Conservation (phyloP, 2,329 filamentous ascomycete genomes). For the Paramyrothecium roridum region DNA sequence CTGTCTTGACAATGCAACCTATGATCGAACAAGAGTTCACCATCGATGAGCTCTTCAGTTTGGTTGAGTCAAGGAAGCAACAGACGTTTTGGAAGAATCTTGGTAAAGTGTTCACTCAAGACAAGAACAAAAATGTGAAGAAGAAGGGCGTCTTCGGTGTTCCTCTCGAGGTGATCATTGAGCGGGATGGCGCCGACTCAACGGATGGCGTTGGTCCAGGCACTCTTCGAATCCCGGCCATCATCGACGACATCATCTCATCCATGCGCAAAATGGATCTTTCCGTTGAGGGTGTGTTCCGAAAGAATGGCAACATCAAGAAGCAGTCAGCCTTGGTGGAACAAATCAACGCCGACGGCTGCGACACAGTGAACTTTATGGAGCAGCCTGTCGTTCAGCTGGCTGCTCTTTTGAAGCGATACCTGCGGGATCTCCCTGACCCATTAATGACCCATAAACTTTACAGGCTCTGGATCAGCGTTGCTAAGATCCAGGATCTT, state of each 20-base stretch:
- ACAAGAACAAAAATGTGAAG: conserved; percentile 72
- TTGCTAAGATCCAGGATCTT: conserved; percentile 81
- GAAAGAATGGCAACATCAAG: conserved; percentile 98
- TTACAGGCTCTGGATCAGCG: conserved; percentile 84
- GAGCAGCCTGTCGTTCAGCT: conserved; percentile 91
- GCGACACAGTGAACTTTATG: conserved; percentile 80
- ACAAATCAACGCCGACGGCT: conserved; percentile 80
- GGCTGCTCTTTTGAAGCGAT: conserved; percentile 91
- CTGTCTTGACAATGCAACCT: conserved; percentile 92
- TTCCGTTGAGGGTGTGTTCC: conserved; percentile 96
- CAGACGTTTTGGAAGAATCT: conserved; percentile 98
- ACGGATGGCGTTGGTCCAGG: conserved; percentile 94
- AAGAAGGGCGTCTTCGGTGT: conserved; percentile 96
- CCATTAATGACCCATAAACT: conserved; percentile 94
- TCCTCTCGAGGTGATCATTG: conserved; percentile 81
- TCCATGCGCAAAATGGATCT: conserved; percentile 99
- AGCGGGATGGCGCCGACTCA: conserved; percentile 94
- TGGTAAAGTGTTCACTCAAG: conserved; percentile 91
- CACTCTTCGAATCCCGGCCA: conserved; percentile 82
- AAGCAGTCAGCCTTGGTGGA: conserved; percentile 84
- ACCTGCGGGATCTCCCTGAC: conserved; percentile 89
- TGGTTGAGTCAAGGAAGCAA: conserved; percentile 87
- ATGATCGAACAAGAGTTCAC: conserved; percentile 86
- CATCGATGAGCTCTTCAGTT: conserved; percentile 85
- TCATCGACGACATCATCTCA: conserved; percentile 90